Percentiles rank a stretch among this genome's conserved stretches.
Evolutionary conservation across 495 filamentous ascomycete species (phyloP).

Genomic region (Geopyxis carbonaria): DNA sequence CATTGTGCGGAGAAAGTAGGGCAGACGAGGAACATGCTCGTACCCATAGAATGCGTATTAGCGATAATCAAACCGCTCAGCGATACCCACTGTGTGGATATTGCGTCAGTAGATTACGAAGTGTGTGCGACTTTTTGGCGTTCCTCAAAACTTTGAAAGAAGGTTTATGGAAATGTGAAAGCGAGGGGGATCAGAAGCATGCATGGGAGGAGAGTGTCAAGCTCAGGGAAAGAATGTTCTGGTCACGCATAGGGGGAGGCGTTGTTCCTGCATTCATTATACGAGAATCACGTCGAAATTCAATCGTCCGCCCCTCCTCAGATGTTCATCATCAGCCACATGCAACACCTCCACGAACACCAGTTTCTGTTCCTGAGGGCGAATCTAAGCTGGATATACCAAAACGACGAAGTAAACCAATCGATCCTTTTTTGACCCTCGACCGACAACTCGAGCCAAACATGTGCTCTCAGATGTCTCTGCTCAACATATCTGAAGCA

Average conservation of each 20-base stretch:
- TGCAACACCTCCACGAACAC: slow-evolving; percentile 4
- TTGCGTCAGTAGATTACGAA: slow-evolving; percentile 67
- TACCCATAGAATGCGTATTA: slow-evolving; percentile 76
- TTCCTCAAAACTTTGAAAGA: slow-evolving; percentile 81
- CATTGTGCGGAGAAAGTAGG: slow-evolving; percentile 73
- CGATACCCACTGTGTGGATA: slow-evolving; percentile 79
- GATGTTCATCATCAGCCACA: slow-evolving; percentile 1
- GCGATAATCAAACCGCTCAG: slow-evolving; percentile 67
- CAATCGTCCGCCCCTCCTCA: too few species aligned
- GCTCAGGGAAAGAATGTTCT: slow-evolving; percentile 87
- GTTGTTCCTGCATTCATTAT: slow-evolving; percentile 42
- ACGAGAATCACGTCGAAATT: slow-evolving; percentile 1
- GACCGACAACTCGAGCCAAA: slow-evolving; percentile 2
- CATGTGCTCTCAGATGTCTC: too few species aligned
- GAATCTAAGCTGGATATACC: slow-evolving; percentile 16
- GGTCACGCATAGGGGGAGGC: slow-evolving; percentile 76
- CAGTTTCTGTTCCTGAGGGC: background rate
- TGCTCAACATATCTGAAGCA: too few species aligned
- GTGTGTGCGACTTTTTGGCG: slow-evolving; percentile 78
- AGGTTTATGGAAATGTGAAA: slow-evolving; percentile 69
- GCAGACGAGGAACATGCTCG: slow-evolving; percentile 51
- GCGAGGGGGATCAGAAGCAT: slow-evolving; percentile 54
- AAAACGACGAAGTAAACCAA: slow-evolving; percentile 9
- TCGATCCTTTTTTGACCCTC: slow-evolving; percentile 3
- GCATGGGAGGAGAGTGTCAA: slow-evolving; percentile 90